These are phyloP conservation scores for Rutstroemia sp. DNA, from an alignment of 2,329 filamentous ascomycete genomes.

Conservation along the genomic window DNA sequence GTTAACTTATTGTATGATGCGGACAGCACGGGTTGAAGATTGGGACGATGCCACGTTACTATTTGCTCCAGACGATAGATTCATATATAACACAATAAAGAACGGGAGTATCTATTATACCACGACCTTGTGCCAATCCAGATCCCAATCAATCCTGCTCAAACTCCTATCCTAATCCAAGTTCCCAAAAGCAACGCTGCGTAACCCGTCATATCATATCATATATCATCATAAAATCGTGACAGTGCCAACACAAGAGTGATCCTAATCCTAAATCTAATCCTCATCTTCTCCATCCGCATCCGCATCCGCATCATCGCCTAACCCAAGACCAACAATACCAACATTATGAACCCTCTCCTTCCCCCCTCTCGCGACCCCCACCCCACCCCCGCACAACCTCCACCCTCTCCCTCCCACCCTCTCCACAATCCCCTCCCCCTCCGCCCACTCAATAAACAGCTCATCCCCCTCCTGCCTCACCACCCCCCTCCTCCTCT, in stretches of 20 bases:
- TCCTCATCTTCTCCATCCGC: conserved; percentile 21
- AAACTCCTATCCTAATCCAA: no score
- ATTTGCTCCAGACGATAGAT: no score
- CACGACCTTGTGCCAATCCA: no score
- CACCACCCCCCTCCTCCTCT: not conserved
- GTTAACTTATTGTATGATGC: no score
- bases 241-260: not conserved
- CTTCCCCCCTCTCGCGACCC: not conserved
- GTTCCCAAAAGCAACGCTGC: not conserved
- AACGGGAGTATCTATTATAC: no score
- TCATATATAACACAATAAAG: no score
- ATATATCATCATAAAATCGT: not conserved
- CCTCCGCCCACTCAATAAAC: conserved; percentile 19
- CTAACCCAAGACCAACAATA: not conserved
- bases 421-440: no score
- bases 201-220: not conserved
- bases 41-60: no score
- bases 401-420: not conserved
- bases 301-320: conserved; percentile 10
- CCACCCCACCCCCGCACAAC: conserved; percentile 16
- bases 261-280: conserved; percentile 12
- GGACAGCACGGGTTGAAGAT: no score
- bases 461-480: conserved; percentile 14
- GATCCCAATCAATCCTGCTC: no score
- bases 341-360: not conserved